Conservation (phyloP, 2,329 filamentous ascomycete genomes). For the Clarireedia monteithiana region DNA sequence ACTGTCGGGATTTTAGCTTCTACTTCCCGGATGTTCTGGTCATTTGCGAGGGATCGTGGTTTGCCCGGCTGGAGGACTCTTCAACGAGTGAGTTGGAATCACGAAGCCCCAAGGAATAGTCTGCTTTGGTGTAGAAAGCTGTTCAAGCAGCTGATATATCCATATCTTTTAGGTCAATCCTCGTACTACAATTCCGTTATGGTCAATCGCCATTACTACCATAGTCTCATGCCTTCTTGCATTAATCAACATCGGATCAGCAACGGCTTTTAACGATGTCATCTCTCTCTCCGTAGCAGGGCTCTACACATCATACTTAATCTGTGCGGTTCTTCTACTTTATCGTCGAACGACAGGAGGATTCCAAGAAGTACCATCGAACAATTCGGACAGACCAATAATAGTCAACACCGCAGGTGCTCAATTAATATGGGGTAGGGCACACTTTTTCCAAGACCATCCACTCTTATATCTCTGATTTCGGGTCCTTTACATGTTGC, state of each 20-base stretch:
- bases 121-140: no score
- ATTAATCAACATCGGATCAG: constrained; percentile 40
- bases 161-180: not conserved
- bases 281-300: constrained; percentile 32
- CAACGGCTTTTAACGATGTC: constrained; percentile 42
- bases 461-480: not conserved
- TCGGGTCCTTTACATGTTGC: not conserved
- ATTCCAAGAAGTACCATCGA: not conserved
- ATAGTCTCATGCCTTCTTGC: constrained; percentile 6
- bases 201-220: constrained; percentile 1
- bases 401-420: constrained; percentile 3
- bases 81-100: constrained; percentile 20
- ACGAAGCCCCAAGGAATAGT: no score
- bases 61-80: constrained; percentile 34
- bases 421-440: constrained; percentile 5
- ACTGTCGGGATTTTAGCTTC: constrained; percentile 31
- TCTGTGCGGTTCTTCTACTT: constrained; percentile 5
- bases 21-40: constrained; percentile 34
- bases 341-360: constrained; percentile 6
- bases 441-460: not conserved
- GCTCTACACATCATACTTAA: constrained; percentile 9
- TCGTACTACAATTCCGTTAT: not conserved
- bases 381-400: not conserved
- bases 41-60: constrained; percentile 38
- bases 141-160: not conserved